These are phyloP conservation scores for Cryomyces minteri DNA, from an alignment of 495 filamentous ascomycete species.

Conservation along the genomic window DNA sequence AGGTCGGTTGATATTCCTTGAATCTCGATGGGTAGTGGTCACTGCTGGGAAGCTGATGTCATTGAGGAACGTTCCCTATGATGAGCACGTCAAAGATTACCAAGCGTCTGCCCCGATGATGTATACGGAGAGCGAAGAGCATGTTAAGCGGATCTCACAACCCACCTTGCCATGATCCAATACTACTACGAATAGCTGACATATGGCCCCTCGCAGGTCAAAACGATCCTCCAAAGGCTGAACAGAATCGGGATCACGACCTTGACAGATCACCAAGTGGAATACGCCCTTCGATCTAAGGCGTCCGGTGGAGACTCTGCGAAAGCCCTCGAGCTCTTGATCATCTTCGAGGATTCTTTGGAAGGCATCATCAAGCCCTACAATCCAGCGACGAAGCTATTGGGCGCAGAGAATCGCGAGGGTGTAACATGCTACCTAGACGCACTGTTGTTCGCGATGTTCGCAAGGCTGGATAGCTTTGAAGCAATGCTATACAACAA, in stretches of 20 bases:
- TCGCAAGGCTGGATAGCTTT: constrained; percentile 72
- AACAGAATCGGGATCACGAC: constrained; percentile 30
- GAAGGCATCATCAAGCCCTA: constrained; percentile 64
- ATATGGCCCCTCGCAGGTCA: constrained; percentile 25
- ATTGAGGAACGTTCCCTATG: too few species aligned
- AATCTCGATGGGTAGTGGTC: background rate
- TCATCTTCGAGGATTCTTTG: constrained; percentile 59
- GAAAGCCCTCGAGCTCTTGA: constrained; percentile 54
- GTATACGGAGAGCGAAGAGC: too few species aligned
- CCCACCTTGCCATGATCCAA: too few species aligned
- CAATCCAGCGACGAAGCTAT: constrained; percentile 46
- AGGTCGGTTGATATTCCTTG: constrained; percentile 12
- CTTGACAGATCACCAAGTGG: constrained; percentile 42
- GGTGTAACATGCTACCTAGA: constrained; percentile 86
- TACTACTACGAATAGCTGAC: too few species aligned
- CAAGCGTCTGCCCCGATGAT: too few species aligned
- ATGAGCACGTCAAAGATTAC: too few species aligned
- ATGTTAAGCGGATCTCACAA: too few species aligned
- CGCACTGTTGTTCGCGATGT: constrained; percentile 91
- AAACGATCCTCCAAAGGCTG: constrained; percentile 32
- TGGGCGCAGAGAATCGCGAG: constrained; percentile 74
- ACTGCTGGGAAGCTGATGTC: too few species aligned
- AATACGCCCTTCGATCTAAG: constrained; percentile 46
- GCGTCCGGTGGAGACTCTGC: constrained; percentile 52
- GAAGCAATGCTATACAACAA: constrained; percentile 71